These are phyloP conservation scores for Letharia lupina DNA, from an alignment of 495 filamentous ascomycete species.

Conservation along the genomic window DNA sequence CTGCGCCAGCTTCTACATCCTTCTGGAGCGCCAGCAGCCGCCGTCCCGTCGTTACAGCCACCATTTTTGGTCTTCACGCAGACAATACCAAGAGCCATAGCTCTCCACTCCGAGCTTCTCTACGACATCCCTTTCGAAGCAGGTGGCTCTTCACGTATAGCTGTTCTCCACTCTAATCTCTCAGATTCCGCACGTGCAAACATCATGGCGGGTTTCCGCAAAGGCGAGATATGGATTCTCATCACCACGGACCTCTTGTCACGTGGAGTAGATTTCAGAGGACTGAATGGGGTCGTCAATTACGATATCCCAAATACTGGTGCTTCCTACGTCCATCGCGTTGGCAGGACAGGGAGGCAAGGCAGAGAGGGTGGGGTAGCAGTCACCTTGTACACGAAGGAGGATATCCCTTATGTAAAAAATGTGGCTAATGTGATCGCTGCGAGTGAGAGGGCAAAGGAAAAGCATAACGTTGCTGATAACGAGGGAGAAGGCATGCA, in stretches of 20 bases:
- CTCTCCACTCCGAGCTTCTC: constrained; percentile 79
- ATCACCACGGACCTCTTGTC: constrained; percentile 91
- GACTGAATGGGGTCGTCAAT: constrained; percentile 90
- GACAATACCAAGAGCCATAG: constrained; percentile 80
- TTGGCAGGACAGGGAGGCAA: constrained; percentile 82
- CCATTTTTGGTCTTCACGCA: constrained; percentile 94
- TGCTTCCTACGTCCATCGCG: constrained; percentile 86
- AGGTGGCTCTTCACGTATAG: constrained; percentile 76
- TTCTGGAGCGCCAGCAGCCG: constrained; percentile 39
- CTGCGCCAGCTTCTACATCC: constrained; percentile 89
- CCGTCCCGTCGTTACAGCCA: constrained; percentile 56
- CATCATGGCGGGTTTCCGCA: constrained; percentile 83
- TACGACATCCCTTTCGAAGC: constrained; percentile 90
- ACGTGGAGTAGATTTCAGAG: constrained; percentile 82
- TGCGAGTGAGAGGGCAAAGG: constrained; percentile 59
- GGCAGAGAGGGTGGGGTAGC: constrained; percentile 84
- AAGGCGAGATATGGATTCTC: constrained; percentile 90
- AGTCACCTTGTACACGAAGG: constrained; percentile 89
- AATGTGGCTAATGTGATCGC: constrained; percentile 88
- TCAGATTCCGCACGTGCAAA: constrained; percentile 62
- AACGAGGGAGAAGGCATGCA: constrained; percentile 46
- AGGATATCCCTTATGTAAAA: constrained; percentile 85
- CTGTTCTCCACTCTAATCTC: constrained; percentile 81
- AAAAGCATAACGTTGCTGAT: constrained; percentile 28
- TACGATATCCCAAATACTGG: constrained; percentile 89